These are phyloP conservation scores for Penicillium sp. DNA, from an alignment of 2,329 filamentous ascomycete genomes.

Conservation along the genomic window DNA sequence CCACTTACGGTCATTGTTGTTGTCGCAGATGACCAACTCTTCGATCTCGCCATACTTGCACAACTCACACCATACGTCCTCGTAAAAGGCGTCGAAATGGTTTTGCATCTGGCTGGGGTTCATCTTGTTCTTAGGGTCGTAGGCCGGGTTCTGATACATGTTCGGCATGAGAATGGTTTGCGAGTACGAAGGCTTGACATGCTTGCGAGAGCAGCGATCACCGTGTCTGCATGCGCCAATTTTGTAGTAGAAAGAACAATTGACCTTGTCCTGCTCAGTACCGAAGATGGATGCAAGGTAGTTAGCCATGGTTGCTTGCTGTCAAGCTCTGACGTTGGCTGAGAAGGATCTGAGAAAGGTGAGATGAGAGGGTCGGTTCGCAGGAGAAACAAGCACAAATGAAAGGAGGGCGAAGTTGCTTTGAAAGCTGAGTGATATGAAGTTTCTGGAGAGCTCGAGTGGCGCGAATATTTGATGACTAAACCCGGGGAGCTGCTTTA, in stretches of 20 bases:
- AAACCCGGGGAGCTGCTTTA: constrained; percentile 17
- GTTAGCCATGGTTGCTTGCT: constrained; percentile 70
- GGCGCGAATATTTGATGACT: constrained; percentile 20
- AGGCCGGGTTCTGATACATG: constrained; percentile 97
- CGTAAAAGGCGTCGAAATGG: constrained; percentile 99
- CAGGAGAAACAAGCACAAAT: not conserved
- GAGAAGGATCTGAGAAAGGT: not conserved
- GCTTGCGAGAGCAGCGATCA: constrained; percentile 95
- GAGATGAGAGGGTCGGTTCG: not conserved
- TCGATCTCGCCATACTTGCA: constrained; percentile 98
- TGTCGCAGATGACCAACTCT: constrained; percentile 97
- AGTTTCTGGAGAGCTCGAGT: constrained; percentile 38
- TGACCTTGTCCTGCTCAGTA: constrained; percentile 99
- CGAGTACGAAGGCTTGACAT: constrained; percentile 97
- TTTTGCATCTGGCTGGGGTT: constrained; percentile 94
- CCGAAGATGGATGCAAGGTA: constrained; percentile 99
- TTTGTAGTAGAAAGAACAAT: constrained; percentile 99
- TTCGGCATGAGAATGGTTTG: constrained; percentile 98
- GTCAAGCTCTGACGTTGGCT: not conserved
- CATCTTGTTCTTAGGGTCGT: constrained; percentile 96
- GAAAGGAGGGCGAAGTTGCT: not conserved
- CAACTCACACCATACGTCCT: constrained; percentile 99
- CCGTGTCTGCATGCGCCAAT: constrained; percentile 98
- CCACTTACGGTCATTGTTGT: constrained; percentile 89
- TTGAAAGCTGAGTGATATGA: constrained; percentile 23